Conservation (phyloP, 306 rosid species). For the Luffa aegyptiaca region DNA sequence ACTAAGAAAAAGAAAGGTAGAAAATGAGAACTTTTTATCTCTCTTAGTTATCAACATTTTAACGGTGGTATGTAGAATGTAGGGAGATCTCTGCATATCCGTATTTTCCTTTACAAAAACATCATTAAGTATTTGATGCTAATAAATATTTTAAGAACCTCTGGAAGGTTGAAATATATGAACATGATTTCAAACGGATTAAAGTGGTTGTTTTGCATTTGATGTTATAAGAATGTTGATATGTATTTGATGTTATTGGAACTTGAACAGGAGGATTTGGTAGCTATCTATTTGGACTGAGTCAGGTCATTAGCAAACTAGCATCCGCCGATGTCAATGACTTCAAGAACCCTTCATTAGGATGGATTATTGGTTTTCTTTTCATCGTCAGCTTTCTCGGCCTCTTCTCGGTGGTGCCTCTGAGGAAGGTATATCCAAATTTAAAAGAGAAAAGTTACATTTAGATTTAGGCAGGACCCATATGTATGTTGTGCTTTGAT, state of each 20-base stretch:
- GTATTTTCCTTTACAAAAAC: no score
- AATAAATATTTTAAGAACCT: neutral
- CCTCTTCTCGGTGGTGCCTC: slow-evolving; percentile 10
- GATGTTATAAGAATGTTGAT: neutral
- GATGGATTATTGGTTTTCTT: slow-evolving; percentile 9
- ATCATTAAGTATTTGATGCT: neutral
- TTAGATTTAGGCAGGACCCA: neutral
- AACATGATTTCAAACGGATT: neutral
- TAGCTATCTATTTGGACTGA: slow-evolving; percentile 4
- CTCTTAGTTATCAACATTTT: no score
- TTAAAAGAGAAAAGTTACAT: neutral
- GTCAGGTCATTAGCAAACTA: neutral
- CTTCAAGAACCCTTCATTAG: slow-evolving; percentile 9
- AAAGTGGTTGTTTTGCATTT: neutral
- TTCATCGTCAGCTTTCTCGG: slow-evolving; percentile 13
- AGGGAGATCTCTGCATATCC: no score
- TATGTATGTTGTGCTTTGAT: neutral
- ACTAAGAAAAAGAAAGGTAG: no score
- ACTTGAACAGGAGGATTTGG: slow-evolving; percentile 8
- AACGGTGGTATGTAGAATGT: no score
- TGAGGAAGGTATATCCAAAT: slow-evolving; percentile 4
- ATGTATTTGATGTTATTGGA: neutral
- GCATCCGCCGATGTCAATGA: neutral
- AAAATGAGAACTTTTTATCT: no score
- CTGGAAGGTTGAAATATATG: neutral